These are phyloP conservation scores for Rhizopogon vinicolor DNA, from an alignment of 768 basidiomycete genomes.

Conservation along the genomic window DNA sequence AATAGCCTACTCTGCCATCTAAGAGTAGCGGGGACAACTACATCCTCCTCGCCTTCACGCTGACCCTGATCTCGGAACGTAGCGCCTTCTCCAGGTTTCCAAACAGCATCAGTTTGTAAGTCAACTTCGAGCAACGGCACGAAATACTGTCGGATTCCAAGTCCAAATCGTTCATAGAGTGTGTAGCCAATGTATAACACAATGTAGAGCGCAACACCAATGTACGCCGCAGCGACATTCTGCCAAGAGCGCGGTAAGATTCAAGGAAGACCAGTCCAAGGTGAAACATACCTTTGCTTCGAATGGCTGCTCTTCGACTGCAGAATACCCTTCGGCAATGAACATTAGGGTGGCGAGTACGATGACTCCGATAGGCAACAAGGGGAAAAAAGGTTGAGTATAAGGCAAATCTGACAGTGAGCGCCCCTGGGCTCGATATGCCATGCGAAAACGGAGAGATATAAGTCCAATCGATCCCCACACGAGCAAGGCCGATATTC, in stretches of 20 bases:
- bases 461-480: constrained; percentile 58
- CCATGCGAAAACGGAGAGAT: constrained; percentile 58
- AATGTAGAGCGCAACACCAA: constrained; percentile 45
- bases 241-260: constrained; percentile 11
- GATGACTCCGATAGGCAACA: constrained; percentile 47
- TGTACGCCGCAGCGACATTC: constrained; percentile 54
- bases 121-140: constrained; percentile 42
- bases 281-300: constrained; percentile 31
- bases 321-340: constrained; percentile 49
- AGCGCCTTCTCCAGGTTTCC: constrained; percentile 41
- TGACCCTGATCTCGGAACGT: constrained; percentile 30
- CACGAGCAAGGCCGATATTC: constrained; percentile 62
- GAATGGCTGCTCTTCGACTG: constrained; percentile 41
- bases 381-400: constrained; percentile 48
- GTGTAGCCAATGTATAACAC: constrained; percentile 41
- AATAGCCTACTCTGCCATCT: constrained; percentile 6
- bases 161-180: constrained; percentile 32
- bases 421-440: constrained; percentile 51
- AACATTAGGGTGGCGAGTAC: constrained; percentile 49
- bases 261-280: not conserved
- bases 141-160: constrained; percentile 29
- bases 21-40: constrained; percentile 1
- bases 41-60: constrained; percentile 5
- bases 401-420: constrained; percentile 53
- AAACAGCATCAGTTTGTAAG: constrained; percentile 51